Evolutionary conservation across 1,139 yeast genomes (phyloP).

Genomic region (Pichia terricola): DNA sequence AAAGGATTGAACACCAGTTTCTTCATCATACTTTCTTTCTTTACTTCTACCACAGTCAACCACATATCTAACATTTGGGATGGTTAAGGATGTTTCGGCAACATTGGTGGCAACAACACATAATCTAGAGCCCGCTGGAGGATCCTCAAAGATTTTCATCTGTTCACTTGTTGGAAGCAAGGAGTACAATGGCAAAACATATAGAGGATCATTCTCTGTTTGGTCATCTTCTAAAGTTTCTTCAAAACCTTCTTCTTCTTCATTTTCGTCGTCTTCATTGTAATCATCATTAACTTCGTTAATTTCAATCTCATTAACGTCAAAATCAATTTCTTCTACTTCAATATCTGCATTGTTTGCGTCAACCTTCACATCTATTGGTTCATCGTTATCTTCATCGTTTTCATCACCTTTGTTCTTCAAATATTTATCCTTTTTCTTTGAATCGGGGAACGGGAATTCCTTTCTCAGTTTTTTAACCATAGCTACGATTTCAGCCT

Average conservation of each 20-base stretch:
- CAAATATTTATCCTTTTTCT: conserved; percentile 11
- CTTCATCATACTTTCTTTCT: conserved; percentile 74
- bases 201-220: conserved; percentile 69
- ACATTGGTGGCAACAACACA: conserved; percentile 96
- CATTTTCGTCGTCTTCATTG: conserved; percentile 31
- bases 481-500: conserved; percentile 74
- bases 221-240: conserved; percentile 71
- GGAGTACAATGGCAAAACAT: conserved; percentile 88
- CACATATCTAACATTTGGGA: conserved; percentile 91
- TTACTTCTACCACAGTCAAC: conserved; percentile 93
- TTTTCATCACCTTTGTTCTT: conserved; percentile 22
- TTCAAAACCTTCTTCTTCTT: conserved; percentile 86
- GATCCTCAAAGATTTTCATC: conserved; percentile 80
- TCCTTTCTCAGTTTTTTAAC: conserved; percentile 60
- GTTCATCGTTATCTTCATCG: conserved; percentile 28
- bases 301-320: conserved; percentile 28
- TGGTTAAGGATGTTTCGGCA: conserved; percentile 95
- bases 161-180: conserved; percentile 87
- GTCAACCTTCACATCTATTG: conserved; percentile 40
- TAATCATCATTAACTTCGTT: conserved; percentile 25
- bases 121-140: conserved; percentile 77
- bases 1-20: conserved; percentile 86
- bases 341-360: conserved; percentile 63
- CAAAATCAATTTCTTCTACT: conserved; percentile 80
- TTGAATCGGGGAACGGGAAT: conserved; percentile 48